Conservation (phyloP, 1,139 yeast genomes). For the Candida neerlandica region DNA sequence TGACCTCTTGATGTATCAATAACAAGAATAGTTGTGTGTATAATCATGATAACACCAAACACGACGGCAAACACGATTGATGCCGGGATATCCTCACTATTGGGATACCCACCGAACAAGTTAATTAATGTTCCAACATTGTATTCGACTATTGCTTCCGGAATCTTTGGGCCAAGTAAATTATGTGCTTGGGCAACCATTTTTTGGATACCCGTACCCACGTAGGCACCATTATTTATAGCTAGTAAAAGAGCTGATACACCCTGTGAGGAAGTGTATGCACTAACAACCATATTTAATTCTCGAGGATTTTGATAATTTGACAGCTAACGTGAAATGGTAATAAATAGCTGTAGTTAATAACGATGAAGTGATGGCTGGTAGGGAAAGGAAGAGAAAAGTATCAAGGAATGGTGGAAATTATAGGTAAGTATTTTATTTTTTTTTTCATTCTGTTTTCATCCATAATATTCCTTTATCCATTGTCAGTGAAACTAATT, state of each 20-base stretch:
- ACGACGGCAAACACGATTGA: constrained; percentile 32
- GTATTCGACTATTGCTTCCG: constrained; percentile 25
- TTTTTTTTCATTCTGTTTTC: background rate
- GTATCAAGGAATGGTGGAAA: background rate
- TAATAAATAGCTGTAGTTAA: too few relatives aligned
- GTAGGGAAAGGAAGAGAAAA: background rate
- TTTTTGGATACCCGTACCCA: constrained; percentile 26
- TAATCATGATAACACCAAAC: constrained; percentile 28
- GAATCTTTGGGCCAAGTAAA: constrained; percentile 26
- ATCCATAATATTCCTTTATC: background rate
- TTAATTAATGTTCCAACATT: constrained; percentile 24
- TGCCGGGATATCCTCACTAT: constrained; percentile 31
- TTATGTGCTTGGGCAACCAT: constrained; percentile 23
- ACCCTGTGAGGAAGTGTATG: constrained; percentile 25
- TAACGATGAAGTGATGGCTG: background rate
- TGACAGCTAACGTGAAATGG: background rate
- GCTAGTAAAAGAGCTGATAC: constrained; percentile 19
- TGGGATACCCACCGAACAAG: constrained; percentile 42
- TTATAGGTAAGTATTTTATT: background rate
- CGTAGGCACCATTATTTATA: constrained; percentile 20
- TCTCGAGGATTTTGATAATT: background rate
- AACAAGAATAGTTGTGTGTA: constrained; percentile 30
- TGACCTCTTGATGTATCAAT: constrained; percentile 40
- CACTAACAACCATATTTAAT: constrained; percentile 9
- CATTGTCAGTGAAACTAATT: background rate